A percentile compares a stretch with the other conserved stretches of the same genome.
phyloP scores from a whole-genome alignment of 805 yeast species.

The Candida golubevii region DNA sequence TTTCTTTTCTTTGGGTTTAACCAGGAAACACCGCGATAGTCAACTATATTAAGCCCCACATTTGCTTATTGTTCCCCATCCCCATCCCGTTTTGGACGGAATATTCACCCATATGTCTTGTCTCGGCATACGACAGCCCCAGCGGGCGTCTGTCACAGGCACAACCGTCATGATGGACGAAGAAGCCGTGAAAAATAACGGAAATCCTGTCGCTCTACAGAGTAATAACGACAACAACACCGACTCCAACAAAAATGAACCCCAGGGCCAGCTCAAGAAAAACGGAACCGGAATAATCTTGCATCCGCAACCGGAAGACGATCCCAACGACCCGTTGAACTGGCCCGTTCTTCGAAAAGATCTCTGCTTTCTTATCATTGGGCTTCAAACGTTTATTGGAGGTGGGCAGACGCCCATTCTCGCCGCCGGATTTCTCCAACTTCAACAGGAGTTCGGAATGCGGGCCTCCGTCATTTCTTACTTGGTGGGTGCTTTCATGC shows the following conservation, averaged over 20 bases:
- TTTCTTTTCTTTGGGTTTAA: too few species aligned
- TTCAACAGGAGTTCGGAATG: slow-evolving; percentile 41
- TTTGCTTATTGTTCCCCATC: too few species aligned
- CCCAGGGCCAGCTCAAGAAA: slow-evolving; percentile 32
- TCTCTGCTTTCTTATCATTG: slow-evolving; percentile 47
- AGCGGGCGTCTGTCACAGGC: slow-evolving; percentile 42
- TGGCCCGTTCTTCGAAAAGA: slow-evolving; percentile 63
- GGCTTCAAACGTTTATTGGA: slow-evolving; percentile 54
- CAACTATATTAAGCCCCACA: too few species aligned
- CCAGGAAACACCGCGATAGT: too few species aligned
- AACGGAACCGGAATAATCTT: slow-evolving; percentile 48
- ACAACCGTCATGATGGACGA: slow-evolving; percentile 41
- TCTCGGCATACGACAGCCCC: slow-evolving; percentile 42
- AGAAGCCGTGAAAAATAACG: background rate
- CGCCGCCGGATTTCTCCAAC: slow-evolving; percentile 49
- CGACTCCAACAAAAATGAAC: background rate
- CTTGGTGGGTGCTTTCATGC: slow-evolving; percentile 56
- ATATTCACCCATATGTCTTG: slow-evolving; percentile 1
- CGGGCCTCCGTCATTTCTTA: slow-evolving; percentile 43
- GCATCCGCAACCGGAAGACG: slow-evolving; percentile 58
- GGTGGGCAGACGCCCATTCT: slow-evolving; percentile 61
- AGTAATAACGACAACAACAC: background rate
- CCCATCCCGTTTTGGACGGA: too few species aligned
- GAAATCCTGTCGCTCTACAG: background rate
- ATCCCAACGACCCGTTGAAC: slow-evolving; percentile 62